Base-by-base conservation (phyloP, 225 moss, liverwort and hornwort genomes). In the Rhytidiadelphus loreus region DNA sequence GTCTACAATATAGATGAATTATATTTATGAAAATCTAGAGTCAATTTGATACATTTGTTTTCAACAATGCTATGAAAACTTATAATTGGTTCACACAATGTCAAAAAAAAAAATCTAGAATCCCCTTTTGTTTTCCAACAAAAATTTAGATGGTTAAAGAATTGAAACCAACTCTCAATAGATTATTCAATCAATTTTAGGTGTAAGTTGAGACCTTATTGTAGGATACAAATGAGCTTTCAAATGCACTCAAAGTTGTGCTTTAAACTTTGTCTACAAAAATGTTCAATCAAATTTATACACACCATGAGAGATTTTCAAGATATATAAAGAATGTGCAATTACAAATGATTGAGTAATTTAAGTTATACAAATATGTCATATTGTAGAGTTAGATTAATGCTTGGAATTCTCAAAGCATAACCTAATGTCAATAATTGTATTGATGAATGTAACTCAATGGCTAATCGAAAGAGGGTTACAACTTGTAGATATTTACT, bases 371-470 rank as follows among this genome's bases (percentile, higher is more conserved):
- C 15, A 43, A 43, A 26, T 16, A 3, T 24, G 4, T 39, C 13
- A 69, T n/a, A 12, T 22, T 21, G 4, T 66, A 14, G 11, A 1
- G 0, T 68, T 24, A 13, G 8, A n/a, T n/a, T n/a, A 69, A 24
- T 69, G 23, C 4, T 39, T 39, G 1, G 8, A 69, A 7, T 8
- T 39, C 2, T 68, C 4, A 14, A 24, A 48, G 12, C 19, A 48
- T 30, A 46, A 48, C 4, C 12, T 30, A 46, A 18, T 30, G 19
- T 16, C 48, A 32, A 74, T 74, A 48, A 74, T 74, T 32, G 32
- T 19, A 6, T 0, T 28, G 0, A 17, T 73, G 11, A 46, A 73
- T 11, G 32, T 1, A 32, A 0, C 4, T 32, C 2, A 74, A 0
- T 7, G 5, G 19, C 19, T 50, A 50, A 75, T 32, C 0, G 21